A percentile compares a stretch with the other conserved stretches of the same genome.
Evolutionary conservation across 768 basidiomycete genomes (phyloP).

Genomic region (Paxillus rubicundulus): DNA sequence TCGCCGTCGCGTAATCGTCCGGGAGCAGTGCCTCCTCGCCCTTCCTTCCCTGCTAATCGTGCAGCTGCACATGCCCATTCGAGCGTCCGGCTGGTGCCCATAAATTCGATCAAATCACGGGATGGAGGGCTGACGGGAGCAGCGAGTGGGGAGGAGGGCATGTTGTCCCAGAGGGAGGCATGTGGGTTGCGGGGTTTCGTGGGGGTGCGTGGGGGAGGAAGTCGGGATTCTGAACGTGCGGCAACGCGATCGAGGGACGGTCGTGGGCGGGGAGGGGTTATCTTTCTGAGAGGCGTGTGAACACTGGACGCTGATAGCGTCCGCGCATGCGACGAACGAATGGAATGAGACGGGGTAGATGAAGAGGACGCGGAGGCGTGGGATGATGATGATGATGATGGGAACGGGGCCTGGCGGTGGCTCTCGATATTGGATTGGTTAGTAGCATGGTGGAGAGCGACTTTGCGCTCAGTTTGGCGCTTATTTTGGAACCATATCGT

Average conservation of each 20-base stretch:
- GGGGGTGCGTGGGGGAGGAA: conserved; percentile 29
- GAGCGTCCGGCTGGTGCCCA: conserved; percentile 26
- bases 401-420: conserved; percentile 12
- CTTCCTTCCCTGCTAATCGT: conserved; percentile 46
- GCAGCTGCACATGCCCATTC: conserved; percentile 43
- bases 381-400: conserved; percentile 19
- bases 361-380: conserved; percentile 24
- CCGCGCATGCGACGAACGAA: conserved; percentile 37
- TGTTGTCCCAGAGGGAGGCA: conserved; percentile 33
- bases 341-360: conserved; percentile 24
- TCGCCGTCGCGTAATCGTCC: conserved; percentile 5
- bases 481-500: conserved; percentile 37
- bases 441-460: conserved; percentile 41
- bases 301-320: conserved; percentile 28
- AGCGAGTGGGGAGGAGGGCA: conserved; percentile 45
- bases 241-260: conserved; percentile 34
- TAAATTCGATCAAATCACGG: conserved; percentile 29
- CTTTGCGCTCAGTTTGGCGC: conserved; percentile 50
- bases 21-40: conserved; percentile 10
- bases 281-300: conserved; percentile 28
- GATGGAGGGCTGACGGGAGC: conserved; percentile 33
- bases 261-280: conserved; percentile 28
- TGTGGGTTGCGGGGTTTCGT: conserved; percentile 28
- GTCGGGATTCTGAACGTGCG: conserved; percentile 29
- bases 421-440: conserved; percentile 16